Evolutionary conservation across 257 asterid genomes (phyloP), one percentile per base, ranked within the genome.

Genomic region (Mentha longifolia): DNA sequence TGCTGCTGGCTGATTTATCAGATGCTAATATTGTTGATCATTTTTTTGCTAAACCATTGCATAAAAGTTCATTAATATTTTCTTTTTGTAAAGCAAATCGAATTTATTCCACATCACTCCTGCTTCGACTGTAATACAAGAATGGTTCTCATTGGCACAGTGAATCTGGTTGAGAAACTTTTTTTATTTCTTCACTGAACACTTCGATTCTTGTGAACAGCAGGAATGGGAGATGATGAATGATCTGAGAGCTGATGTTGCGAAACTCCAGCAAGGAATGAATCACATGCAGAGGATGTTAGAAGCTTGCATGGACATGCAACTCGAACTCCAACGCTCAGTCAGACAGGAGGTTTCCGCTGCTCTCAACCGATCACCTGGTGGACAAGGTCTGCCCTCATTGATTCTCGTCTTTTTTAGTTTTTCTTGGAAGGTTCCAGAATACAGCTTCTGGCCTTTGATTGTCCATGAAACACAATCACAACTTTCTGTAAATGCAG

Each of bases 301-400:
- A 77, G 99, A 95, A 82, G 91, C 98, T 67, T 95, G 98, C 89
- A 89, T 95, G 99, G 99, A 95, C 84, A 92, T 92, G 99, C 99
- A 95, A 69, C 86, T 95, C 68, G 99, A 95, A 81, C 91, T 95
- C 80, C 99, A 95, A 71, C 92, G 99, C 77, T 90, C 98, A 1
- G 96, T 95, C 55, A 79, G 96, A 64, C 99, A 95, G 85, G 99
- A 95, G 87, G 97, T 95, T 71, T 95, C 99, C 15, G 97, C 98
- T 76, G 98, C 98, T 77, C 91, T 95, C 37, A 95, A 92, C 59
- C 85, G 97, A 73, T 85, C 99, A 72, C 45, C 79, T 71, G 90
- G 95, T 50, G 95, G 79, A 69, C 94, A 85, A 89, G 98, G 98
- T 93, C 69, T 59, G 50, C 47, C 43, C 58, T 69, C 50, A 35